Evolutionary conservation across 2,329 filamentous ascomycete genomes (phyloP).

Genomic region (Annulohypoxylon truncatum): DNA sequence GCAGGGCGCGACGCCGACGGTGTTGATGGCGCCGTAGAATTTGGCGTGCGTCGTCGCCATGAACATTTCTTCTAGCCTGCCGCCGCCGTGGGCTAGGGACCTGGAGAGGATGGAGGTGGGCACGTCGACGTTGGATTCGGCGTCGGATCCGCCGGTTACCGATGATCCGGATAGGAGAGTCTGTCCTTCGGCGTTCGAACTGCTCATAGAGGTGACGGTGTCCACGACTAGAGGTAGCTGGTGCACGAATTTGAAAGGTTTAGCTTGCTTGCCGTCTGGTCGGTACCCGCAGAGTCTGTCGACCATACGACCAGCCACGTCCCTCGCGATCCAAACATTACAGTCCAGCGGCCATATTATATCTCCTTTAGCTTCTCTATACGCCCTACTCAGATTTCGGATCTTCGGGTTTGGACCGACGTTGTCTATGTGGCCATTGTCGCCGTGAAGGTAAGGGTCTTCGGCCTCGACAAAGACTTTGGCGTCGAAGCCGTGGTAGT

Average conservation of each 20-base stretch:
- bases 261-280: conserved; percentile 59
- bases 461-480: conserved; percentile 84
- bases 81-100: conserved; percentile 69
- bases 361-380: conserved; percentile 87
- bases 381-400: conserved; percentile 92
- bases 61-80: conserved; percentile 92
- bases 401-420: conserved; percentile 99
- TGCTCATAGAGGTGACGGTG: conserved; percentile 57
- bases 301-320: conserved; percentile 87
- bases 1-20: conserved; percentile 89
- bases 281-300: conserved; percentile 81
- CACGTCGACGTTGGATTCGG: conserved; percentile 49
- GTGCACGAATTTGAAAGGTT: conserved; percentile 90
- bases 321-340: conserved; percentile 90
- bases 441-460: conserved; percentile 74
- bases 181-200: conserved; percentile 45
- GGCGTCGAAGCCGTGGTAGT: conserved; percentile 79
- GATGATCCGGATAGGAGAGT: conserved; percentile 52
- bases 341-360: conserved; percentile 96
- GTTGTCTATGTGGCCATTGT: conserved; percentile 61
- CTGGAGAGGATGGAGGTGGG: conserved; percentile 46
- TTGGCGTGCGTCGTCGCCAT: conserved; percentile 94
- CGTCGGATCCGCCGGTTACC: conserved; percentile 48
- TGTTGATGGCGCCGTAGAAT: conserved; percentile 98
- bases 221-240: conserved; percentile 93